These are phyloP conservation scores for Skeletonema grethae DNA, from an alignment of 108 stramenopile genomes.

Conservation along the genomic window DNA sequence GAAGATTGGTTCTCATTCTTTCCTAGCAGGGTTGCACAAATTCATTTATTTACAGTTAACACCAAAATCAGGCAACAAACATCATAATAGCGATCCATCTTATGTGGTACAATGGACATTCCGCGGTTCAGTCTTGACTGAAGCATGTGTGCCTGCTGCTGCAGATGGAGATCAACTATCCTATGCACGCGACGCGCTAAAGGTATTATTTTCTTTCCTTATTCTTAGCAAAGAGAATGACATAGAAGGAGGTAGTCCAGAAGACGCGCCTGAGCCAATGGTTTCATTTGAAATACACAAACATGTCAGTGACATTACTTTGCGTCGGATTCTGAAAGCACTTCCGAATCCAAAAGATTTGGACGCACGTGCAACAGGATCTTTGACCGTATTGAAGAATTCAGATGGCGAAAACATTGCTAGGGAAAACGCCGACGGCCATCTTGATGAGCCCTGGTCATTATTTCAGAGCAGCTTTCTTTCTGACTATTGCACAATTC, in stretches of 20 bases:
- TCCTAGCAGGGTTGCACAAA: constrained; percentile 46
- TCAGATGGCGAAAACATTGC: neutral
- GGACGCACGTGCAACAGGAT: constrained; percentile 48
- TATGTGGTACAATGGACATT: constrained; percentile 46
- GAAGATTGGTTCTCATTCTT: constrained; percentile 46
- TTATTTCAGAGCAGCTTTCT: constrained; percentile 14
- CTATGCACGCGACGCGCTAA: constrained; percentile 39
- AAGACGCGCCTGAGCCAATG: constrained; percentile 12
- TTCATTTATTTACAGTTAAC: constrained; percentile 31
- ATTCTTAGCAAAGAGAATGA: constrained; percentile 27
- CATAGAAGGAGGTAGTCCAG: constrained; percentile 27
- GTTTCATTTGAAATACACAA: constrained; percentile 43
- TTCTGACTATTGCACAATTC: constrained; percentile 39
- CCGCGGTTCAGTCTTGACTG: constrained; percentile 41
- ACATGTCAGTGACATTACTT: constrained; percentile 33
- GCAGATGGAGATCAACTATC: constrained; percentile 17
- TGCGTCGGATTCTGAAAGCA: constrained; percentile 32
- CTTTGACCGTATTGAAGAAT: constrained; percentile 15
- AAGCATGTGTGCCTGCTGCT: constrained; percentile 28
- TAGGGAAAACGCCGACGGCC: constrained; percentile 42
- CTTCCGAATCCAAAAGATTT: constrained; percentile 39
- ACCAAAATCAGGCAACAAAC: constrained; percentile 6
- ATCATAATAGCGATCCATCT: constrained; percentile 5
- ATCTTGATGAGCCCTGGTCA: constrained; percentile 40
- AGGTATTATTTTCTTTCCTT: constrained; percentile 44